Evolutionary conservation across 495 filamentous ascomycete genomes (phyloP).

Genomic region (Aspergillus nidulans): DNA sequence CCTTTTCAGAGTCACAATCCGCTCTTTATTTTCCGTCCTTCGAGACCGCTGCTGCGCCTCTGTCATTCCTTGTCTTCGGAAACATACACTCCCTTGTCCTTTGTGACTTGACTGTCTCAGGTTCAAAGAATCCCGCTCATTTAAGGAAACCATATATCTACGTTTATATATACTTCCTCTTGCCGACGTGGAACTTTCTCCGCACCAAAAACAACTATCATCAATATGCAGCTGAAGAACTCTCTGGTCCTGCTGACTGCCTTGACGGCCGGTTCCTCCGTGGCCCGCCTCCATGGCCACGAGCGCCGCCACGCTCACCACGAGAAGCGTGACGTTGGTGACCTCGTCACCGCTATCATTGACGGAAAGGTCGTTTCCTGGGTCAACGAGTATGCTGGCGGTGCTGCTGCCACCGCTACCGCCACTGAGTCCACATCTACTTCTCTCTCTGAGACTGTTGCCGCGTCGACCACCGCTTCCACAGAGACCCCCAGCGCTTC

Average conservation of each 20-base stretch:
- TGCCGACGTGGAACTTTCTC: conserved; percentile 5
- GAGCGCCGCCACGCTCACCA: conserved; percentile 40
- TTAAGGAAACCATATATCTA: conserved; percentile 2
- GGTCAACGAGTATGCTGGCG: conserved; percentile 58
- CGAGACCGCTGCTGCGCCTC: conserved; percentile 21
- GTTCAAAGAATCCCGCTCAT: conserved; percentile 1
- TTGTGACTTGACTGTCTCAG: conserved; percentile 4
- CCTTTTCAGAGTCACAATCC: conserved; percentile 20
- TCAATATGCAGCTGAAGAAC: conserved; percentile 42
- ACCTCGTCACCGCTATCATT: conserved; percentile 56
- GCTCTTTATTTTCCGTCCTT: conserved; percentile 21
- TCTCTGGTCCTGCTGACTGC: conserved; percentile 36
- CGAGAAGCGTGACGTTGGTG: conserved; percentile 41
- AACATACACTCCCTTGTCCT: conserved; percentile 19
- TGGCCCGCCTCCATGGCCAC: conserved; percentile 43
- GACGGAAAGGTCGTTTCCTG: conserved; percentile 58
- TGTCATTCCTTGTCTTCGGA: conserved; percentile 23
- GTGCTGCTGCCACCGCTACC: conserved; percentile 14
- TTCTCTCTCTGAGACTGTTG: conserved; percentile 14
- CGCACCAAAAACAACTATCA: conserved; percentile 4
- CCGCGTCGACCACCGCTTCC: conserved; percentile 14
- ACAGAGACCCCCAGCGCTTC: conserved; percentile 17
- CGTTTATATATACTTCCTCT: neutral
- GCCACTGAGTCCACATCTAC: conserved; percentile 7
- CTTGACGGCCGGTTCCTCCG: conserved; percentile 39